Conservation (phyloP, 139 green algal species). For the Chlamydomonas eustigma region DNA sequence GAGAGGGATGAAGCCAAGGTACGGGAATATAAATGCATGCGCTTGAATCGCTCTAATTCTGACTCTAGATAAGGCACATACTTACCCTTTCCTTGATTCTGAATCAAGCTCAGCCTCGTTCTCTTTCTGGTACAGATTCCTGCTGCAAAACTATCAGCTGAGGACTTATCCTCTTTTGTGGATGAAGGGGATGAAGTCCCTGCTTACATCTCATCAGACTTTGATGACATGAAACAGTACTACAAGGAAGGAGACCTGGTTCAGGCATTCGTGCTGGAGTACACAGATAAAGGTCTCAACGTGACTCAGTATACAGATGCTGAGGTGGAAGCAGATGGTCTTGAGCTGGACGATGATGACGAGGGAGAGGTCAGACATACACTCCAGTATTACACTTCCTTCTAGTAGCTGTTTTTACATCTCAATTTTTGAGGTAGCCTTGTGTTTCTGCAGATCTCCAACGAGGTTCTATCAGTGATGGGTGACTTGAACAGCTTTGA, state of each 20-base stretch:
- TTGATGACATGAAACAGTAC: constrained; percentile 27
- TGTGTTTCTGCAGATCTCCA: background rate
- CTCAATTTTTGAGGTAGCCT: background rate
- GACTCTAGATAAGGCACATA: background rate
- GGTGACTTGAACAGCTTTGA: background rate
- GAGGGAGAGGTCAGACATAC: background rate
- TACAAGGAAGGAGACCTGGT: constrained; percentile 28
- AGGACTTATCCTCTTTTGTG: constrained; percentile 10
- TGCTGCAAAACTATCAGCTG: background rate
- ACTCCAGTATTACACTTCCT: background rate
- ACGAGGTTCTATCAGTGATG: background rate
- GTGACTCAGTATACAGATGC: constrained; percentile 48
- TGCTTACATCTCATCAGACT: constrained; percentile 1
- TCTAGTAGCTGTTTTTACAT: background rate
- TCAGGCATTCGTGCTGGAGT: constrained; percentile 42
- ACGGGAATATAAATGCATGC: background rate
- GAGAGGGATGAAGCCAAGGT: constrained; percentile 23
- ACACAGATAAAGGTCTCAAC: constrained; percentile 6
- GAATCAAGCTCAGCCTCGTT: too few species aligned
- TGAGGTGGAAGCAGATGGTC: constrained; percentile 28
- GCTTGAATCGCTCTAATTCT: background rate
- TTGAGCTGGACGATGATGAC: constrained; percentile 6
- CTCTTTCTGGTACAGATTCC: constrained; percentile 21
- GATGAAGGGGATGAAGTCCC: constrained; percentile 5
- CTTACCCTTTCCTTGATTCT: too few species aligned